Percentiles rank a stretch among this genome's conserved stretches.
These are phyloP conservation scores for Ascomycota sp. DNA, from an alignment of 2,329 filamentous ascomycete species.

Conservation along the genomic window DNA sequence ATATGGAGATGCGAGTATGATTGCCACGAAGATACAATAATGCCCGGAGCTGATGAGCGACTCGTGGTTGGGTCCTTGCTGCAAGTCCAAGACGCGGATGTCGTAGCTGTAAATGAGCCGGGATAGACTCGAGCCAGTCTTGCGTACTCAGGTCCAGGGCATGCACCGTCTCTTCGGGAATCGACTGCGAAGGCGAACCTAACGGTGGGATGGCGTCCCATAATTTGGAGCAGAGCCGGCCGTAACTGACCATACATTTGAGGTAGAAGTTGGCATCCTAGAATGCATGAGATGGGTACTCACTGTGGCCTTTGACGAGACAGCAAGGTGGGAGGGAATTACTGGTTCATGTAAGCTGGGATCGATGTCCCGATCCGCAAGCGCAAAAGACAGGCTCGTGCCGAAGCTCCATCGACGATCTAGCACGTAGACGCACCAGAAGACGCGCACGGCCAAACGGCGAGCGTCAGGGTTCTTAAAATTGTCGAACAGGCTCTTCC, in stretches of 20 bases:
- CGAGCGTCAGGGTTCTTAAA: slow-evolving; percentile 12
- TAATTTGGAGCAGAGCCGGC: slow-evolving; percentile 22
- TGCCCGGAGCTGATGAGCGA: slow-evolving; percentile 18
- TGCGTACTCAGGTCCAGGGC: slow-evolving; percentile 21
- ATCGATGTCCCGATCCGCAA: slow-evolving; percentile 28
- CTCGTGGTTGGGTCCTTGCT: slow-evolving; percentile 11
- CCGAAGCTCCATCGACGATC: slow-evolving; percentile 31
- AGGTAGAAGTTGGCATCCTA: slow-evolving; percentile 18
- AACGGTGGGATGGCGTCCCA: slow-evolving; percentile 22
- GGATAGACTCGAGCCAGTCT: slow-evolving; percentile 24
- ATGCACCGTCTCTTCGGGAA: slow-evolving; percentile 16
- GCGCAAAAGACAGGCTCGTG: slow-evolving; percentile 25
- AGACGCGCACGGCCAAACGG: slow-evolving; percentile 16
- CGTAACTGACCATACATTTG: slow-evolving; percentile 26
- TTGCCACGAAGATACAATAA: slow-evolving; percentile 22
- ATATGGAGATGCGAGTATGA: slow-evolving; percentile 20
- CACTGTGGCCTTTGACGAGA: neutral
- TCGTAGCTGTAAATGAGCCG: slow-evolving; percentile 15
- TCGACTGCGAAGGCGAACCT: slow-evolving; percentile 12
- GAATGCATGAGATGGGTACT: neutral
- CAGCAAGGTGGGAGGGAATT: neutral
- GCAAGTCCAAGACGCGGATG: slow-evolving; percentile 16
- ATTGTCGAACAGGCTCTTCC: slow-evolving; percentile 19
- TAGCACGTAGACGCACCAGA: slow-evolving; percentile 30
- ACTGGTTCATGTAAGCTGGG: slow-evolving; percentile 23